Conservation (phyloP, 208 protist genomes). For the Acanthamoeba polyphaga region DNA sequence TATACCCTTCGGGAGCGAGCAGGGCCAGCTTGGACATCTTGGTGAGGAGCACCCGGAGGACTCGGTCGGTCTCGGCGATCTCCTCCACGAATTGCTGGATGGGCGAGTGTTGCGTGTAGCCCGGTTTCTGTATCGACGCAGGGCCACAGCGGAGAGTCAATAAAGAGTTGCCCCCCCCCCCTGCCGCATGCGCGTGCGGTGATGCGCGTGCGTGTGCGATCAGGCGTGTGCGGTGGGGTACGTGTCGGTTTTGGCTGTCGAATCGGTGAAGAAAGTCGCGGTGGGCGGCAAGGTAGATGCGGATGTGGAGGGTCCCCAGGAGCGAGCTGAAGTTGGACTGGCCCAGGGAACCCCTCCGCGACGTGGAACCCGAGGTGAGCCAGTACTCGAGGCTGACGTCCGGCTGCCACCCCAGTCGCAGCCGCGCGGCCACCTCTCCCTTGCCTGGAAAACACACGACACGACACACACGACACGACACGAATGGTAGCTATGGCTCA, state of each 20-base stretch:
- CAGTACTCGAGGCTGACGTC: slow-evolving; percentile 52
- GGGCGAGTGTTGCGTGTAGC: slow-evolving; percentile 35
- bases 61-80: slow-evolving; percentile 64
- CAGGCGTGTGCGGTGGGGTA: not conserved
- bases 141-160: not conserved
- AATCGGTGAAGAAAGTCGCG: slow-evolving; percentile 13
- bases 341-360: slow-evolving; percentile 3
- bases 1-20: slow-evolving; percentile 13
- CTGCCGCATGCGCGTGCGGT: not conserved
- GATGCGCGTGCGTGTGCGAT: not conserved
- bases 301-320: not conserved
- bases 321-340: not conserved
- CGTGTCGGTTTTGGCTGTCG: slow-evolving; percentile 21
- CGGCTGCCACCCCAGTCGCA: slow-evolving; percentile 54
- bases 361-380: not conserved
- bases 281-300: slow-evolving; percentile 3
- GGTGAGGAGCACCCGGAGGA: slow-evolving; percentile 54
- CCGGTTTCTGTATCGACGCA: not conserved
- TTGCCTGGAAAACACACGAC: not conserved
- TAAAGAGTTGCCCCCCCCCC: not conserved
- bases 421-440: slow-evolving; percentile 13
- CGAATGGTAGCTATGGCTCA: too few relatives aligned
- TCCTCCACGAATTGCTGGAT: slow-evolving; percentile 68
- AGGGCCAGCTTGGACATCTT: slow-evolving; percentile 67
- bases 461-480: too few relatives aligned